Conservation (phyloP, 805 yeast species). For the Yamadazyma takamatsuzukensis region DNA sequence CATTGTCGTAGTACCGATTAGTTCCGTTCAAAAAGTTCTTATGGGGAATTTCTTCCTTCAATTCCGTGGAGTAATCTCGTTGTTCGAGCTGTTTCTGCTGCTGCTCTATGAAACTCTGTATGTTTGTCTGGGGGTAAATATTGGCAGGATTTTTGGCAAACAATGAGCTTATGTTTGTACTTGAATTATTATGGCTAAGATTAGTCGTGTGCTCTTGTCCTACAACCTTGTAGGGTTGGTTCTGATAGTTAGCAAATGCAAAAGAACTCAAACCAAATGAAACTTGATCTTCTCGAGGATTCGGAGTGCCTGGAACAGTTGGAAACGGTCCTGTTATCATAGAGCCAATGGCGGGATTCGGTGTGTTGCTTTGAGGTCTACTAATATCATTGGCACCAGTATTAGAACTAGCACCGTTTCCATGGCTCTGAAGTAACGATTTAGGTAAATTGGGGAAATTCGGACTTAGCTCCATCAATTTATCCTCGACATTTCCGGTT, state of each 20-base stretch:
- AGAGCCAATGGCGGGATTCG: constrained; percentile 4
- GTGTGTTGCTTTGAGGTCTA: constrained; percentile 23
- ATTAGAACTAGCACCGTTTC: constrained; percentile 1
- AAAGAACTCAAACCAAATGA: constrained; percentile 34
- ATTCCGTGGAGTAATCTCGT: not conserved
- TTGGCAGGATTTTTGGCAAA: constrained; percentile 12
- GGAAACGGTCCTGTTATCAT: too few species aligned
- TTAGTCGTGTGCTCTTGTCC: constrained; percentile 2
- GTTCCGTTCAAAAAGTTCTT: constrained; percentile 32
- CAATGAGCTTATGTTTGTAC: constrained; percentile 10
- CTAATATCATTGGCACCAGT: constrained; percentile 12
- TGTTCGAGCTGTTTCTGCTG: not conserved
- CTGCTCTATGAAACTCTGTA: constrained; percentile 2
- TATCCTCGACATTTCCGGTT: constrained; percentile 1
- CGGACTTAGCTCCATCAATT: constrained; percentile 6
- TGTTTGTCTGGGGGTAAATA: constrained; percentile 8
- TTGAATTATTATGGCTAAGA: constrained; percentile 8
- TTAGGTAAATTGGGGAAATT: constrained; percentile 11
- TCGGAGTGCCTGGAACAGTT: too few species aligned
- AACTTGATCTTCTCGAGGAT: constrained; percentile 30
- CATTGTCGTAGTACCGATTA: constrained; percentile 34
- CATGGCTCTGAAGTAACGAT: constrained; percentile 6
- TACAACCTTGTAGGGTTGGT: constrained; percentile 2
- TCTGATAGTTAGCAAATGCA: constrained; percentile 22
- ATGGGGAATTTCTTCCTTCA: constrained; percentile 3